Base-by-base conservation (phyloP, 169 alveolate species). In the Babesia bovis region DNA sequence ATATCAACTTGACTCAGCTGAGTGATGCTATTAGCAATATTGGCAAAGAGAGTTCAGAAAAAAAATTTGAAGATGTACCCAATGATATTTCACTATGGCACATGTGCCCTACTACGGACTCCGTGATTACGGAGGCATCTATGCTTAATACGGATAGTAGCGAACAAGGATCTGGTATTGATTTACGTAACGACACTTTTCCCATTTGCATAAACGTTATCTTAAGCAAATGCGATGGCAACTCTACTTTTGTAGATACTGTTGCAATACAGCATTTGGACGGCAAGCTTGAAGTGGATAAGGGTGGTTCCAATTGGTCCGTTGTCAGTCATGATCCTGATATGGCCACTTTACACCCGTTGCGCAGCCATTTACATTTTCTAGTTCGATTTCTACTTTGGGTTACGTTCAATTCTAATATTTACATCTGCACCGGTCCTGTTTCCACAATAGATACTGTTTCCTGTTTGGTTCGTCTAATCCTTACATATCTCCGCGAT, bases 271-370 rank as follows among this genome's bases (percentile, higher is more conserved):
- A 78, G 32, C 55, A 78, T 36, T 67, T 78, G 25, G 87, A 82
- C 12, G 87, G 87, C 0, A 78, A 50, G 38, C 52, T 78, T 28
- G 82, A 78, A 38, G 63, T 78, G n/a, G 87, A 66, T 26, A 71
- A 60, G 33, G 35, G 35, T 12, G 51, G 36, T 21, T 75, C 69
- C 0, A 42, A 53, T 15, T 78, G 87, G 87, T 44, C 87, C 19
- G 70, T 30, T 30, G 49, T 78, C 38, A n/a, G 45, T 32, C 55
- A 49, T 21, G 33, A 36, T 30, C 55, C 40, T 10, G 28, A 53
- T 23, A 7, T 41, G 15, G 66, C 47, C 49, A 13, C 17, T 45
- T 15, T 78, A 25, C 55, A 78, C 35, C 60, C 44, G 4, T 60
- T 78, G 76, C 61, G 87, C 0, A 35, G 23, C 35, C 81, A 78